These are phyloP conservation scores for Mycena citricolor DNA, from an alignment of 1,284 basidiomycete species.

Conservation along the genomic window DNA sequence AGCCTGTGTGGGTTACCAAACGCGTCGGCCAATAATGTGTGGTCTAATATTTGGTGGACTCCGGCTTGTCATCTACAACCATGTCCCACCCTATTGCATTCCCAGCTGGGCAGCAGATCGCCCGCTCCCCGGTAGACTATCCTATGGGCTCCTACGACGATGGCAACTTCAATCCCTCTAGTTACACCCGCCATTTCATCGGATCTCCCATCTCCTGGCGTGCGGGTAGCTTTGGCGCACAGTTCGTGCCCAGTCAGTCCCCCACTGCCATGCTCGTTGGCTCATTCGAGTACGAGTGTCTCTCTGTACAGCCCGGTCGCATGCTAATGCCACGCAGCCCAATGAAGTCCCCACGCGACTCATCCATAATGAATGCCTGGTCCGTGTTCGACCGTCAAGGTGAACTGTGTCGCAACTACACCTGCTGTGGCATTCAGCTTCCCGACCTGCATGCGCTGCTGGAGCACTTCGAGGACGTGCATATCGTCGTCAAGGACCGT, in stretches of 20 bases:
- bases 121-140: slow-evolving; percentile 29
- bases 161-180: slow-evolving; percentile 58
- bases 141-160: slow-evolving; percentile 51
- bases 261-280: slow-evolving; percentile 60
- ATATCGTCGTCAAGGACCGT: slow-evolving; percentile 71
- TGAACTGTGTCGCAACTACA: slow-evolving; percentile 80
- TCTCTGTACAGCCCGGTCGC: slow-evolving; percentile 9
- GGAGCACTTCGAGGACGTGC: slow-evolving; percentile 84
- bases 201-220: slow-evolving; percentile 73
- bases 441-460: slow-evolving; percentile 82
- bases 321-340: slow-evolving; percentile 41
- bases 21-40: too few species aligned
- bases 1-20: too few species aligned
- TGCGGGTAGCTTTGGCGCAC: slow-evolving; percentile 58
- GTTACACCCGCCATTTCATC: slow-evolving; percentile 63
- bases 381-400: slow-evolving; percentile 67
- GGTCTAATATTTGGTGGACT: too few species aligned
- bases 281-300: slow-evolving; percentile 59
- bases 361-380: slow-evolving; percentile 65
- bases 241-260: slow-evolving; percentile 58
- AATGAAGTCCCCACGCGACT: slow-evolving; percentile 59
- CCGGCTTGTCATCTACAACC: slow-evolving; percentile 2
- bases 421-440: slow-evolving; percentile 78
- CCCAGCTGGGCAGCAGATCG: slow-evolving; percentile 25
- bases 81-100: slow-evolving; percentile 25